Conservation (phyloP, 345 rosid species). For the Ceriops tagal region DNA sequence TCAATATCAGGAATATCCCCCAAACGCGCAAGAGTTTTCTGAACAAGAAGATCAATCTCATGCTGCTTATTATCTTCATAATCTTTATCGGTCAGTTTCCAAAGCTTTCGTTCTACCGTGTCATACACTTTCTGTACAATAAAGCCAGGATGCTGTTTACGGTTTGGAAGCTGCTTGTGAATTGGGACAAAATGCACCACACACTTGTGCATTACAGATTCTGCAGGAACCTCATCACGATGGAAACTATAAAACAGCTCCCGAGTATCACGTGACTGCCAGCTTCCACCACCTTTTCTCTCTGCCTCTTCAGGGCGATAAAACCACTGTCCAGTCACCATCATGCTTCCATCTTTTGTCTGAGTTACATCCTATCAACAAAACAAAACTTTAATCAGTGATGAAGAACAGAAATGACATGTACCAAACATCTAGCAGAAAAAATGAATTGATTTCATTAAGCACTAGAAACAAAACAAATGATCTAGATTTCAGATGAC, state of each 20-base stretch:
- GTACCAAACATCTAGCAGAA: conserved; percentile 2
- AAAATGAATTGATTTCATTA: background rate
- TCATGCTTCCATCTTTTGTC: conserved; percentile 51
- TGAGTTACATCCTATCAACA: conserved; percentile 68
- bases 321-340: conserved; percentile 97
- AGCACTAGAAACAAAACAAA: no score
- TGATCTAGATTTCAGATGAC: no score
- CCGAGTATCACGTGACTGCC: conserved; percentile 80
- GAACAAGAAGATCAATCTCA: conserved; percentile 74
- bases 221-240: conserved; percentile 93
- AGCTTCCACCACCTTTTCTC: conserved; percentile 86
- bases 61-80: conserved; percentile 69
- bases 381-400: conserved; percentile 13
- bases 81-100: conserved; percentile 74
- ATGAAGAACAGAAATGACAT: background rate
- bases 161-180: conserved; percentile 79
- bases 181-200: conserved; percentile 89
- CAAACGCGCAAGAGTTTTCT: conserved; percentile 58
- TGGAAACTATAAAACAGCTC: conserved; percentile 95
- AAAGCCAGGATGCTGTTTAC: conserved; percentile 83
- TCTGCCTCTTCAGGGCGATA: conserved; percentile 99
- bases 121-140: conserved; percentile 85
- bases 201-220: conserved; percentile 96
- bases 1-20: conserved; percentile 68
- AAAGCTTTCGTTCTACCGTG: conserved; percentile 55